Evolutionary conservation across 140 eudicot species (phyloP), one percentile per base, ranked within the genome.

Genomic region (Flaveria floridana): DNA sequence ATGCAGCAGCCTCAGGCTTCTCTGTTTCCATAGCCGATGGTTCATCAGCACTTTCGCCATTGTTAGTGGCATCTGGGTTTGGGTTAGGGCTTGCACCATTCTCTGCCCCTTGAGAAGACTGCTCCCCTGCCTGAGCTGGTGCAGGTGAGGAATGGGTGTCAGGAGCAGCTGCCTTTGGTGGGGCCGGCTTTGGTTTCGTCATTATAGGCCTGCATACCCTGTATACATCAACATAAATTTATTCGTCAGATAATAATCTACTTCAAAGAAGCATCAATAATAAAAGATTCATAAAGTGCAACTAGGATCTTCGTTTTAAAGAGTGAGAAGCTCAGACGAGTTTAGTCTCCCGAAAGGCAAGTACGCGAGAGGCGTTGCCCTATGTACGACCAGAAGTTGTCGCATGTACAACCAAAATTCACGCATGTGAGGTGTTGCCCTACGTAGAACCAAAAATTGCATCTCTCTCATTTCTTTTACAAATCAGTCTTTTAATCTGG

Each of bases 151-250:
- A 11, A 7, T 90, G 77, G 11, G 85, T 20, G 55, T 87, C 96
- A 1, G 97, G 89, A 11, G 94, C 58, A 3, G 91, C 78, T 7
- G 79, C 52, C 75, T 79, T 79, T 37, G 96, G 94, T 80, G 91
- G 88, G 44, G 89, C 88, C 15, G 97, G 96, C 87, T 86, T 89
- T 1, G 97, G 89, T 77, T 91, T 91, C 5, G 83, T 83, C 96
- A 89, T 82, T 70, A 91, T 87, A 3, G 97, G 96, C 86, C 96
- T 80, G 74, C 96, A 91, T n/a, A 81, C 25, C 88, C 97, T 91
- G 91, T 73, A 61, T 3, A 30, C 7, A 25, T 3, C 37, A 58
- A 57, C 39, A 67, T 59, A 46, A 19, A 68, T 12, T 30, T 8
- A 8, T 44, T 69, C 4, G 7, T 63, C 19, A 30, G 37, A 30